These are phyloP conservation scores for Alternaria sp. DNA, from an alignment of 2,329 filamentous ascomycete genomes.

Conservation along the genomic window DNA sequence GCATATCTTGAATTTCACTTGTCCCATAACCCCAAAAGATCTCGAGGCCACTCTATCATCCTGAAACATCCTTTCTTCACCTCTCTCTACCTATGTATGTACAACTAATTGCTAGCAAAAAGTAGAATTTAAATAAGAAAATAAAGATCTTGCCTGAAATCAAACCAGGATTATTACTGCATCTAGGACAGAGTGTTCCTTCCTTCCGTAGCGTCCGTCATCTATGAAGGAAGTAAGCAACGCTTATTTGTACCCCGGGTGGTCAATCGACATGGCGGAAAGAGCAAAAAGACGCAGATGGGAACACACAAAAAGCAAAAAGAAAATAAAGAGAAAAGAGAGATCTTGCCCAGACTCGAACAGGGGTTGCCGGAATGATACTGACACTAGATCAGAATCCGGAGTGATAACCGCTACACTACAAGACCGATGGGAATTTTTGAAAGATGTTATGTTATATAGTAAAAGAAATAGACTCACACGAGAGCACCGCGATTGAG, in stretches of 20 bases:
- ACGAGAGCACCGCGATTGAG: neutral
- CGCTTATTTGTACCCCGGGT: neutral
- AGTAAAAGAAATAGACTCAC: too few species aligned
- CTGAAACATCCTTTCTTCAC: neutral
- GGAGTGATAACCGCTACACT: constrained; percentile 42
- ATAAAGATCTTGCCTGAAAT: too few species aligned
- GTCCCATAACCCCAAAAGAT: neutral
- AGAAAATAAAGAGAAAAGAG: constrained; percentile 7
- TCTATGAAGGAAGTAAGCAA: too few species aligned
- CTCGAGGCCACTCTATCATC: neutral
- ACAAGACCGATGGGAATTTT: constrained; percentile 20
- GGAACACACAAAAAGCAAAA: neutral
- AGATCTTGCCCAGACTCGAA: constrained; percentile 39
- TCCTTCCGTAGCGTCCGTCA: too few species aligned
- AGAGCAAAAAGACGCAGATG: neutral
- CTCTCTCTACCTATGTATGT: too few species aligned
- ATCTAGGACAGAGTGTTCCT: too few species aligned
- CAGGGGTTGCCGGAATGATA: constrained; percentile 36
- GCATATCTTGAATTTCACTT: too few species aligned
- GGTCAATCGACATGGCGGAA: neutral
- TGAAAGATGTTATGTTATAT: neutral
- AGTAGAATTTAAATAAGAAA: too few species aligned
- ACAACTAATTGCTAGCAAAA: too few species aligned
- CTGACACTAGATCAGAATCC: constrained; percentile 35
- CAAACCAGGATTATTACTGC: too few species aligned